Evolutionary conservation across 2,329 filamentous ascomycete genomes (phyloP).

Genomic region (Westerdykella sp.): DNA sequence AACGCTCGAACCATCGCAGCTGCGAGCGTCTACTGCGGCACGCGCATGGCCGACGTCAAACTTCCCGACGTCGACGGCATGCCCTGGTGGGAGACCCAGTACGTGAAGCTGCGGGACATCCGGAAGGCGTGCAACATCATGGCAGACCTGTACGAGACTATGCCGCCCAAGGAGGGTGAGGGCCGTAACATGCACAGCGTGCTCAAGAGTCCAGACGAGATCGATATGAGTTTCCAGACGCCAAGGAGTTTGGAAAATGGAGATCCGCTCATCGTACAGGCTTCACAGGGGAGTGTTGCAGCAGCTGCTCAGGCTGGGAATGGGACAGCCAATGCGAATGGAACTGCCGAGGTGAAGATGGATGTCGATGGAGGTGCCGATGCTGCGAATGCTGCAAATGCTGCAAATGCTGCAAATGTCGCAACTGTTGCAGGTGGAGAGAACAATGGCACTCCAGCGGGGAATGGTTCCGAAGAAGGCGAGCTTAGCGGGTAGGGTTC

Average conservation of each 20-base stretch:
- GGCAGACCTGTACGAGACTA: slow-evolving; percentile 48
- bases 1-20: slow-evolving; percentile 76
- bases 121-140: slow-evolving; percentile 69
- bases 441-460: too few species aligned
- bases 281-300: too few species aligned
- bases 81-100: slow-evolving; percentile 81
- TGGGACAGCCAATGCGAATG: too few species aligned
- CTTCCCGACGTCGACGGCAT: slow-evolving; percentile 66
- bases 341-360: too few species aligned
- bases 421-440: too few species aligned
- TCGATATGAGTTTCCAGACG: slow-evolving; percentile 29
- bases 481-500: too few species aligned
- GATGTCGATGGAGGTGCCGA: too few species aligned
- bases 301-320: too few species aligned
- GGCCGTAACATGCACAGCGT: slow-evolving; percentile 44
- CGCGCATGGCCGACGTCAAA: slow-evolving; percentile 64
- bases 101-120: slow-evolving; percentile 65
- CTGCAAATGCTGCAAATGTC: too few species aligned
- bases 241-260: slow-evolving; percentile 21
- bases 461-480: too few species aligned
- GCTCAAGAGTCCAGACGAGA: slow-evolving; percentile 36
- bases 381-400: too few species aligned
- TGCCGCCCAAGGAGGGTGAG: slow-evolving; percentile 33
- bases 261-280: too few species aligned
- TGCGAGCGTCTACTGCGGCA: slow-evolving; percentile 79